Base-by-base conservation (phyloP, 1,284 basidiomycete genomes). In the Marasmius sp. region DNA sequence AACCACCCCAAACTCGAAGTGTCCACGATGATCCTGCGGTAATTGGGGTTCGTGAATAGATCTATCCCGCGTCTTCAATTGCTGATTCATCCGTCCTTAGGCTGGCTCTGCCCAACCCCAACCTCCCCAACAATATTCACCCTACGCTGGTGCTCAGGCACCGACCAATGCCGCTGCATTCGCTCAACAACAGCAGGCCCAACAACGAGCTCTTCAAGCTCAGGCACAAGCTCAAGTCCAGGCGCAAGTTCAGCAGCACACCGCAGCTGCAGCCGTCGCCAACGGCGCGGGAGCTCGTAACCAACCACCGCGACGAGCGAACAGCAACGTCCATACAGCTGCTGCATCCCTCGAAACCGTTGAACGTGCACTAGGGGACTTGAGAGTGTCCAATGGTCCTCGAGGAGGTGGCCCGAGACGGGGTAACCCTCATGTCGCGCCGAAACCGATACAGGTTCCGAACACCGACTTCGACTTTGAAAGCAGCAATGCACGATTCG, bases 11-110 rank as follows among this genome's bases (percentile, higher is more conserved):
- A 12, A 79, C 81, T 49, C 79, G 85, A 57, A 90, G 81, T 67
- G 85, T 92, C 16, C 88, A 88, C 60, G 88, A 91, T 69, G 90
- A 92, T 73, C 91, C 90, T 16, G 91, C 90, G 16, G 87, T 92
- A 6, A 78, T 92, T 58, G 87, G 86, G 66, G 90, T 91, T 70
- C 76, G 87, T 85, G 36, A 64, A 20, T 54, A 52, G 60, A 48
- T 61, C 63, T 61, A 53, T 60, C 3, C 18, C 45, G 80, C 81
- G 84, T 80, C 82, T 84, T 82, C 81, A n/a, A n/a, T 82, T 84
- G 85, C 81, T 82, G 81, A 82, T 82, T 60, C 53, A 18, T 62
- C 34, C 4, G 56, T 48, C 37, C 34, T 6, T 34, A 60, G 58
- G 37, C 27, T 37, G 63, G 59, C 59, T 48, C 66, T 55, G 39